Evolutionary conservation across 1,139 yeast species (phyloP).

Genomic region (Candida sanyaensis): DNA sequence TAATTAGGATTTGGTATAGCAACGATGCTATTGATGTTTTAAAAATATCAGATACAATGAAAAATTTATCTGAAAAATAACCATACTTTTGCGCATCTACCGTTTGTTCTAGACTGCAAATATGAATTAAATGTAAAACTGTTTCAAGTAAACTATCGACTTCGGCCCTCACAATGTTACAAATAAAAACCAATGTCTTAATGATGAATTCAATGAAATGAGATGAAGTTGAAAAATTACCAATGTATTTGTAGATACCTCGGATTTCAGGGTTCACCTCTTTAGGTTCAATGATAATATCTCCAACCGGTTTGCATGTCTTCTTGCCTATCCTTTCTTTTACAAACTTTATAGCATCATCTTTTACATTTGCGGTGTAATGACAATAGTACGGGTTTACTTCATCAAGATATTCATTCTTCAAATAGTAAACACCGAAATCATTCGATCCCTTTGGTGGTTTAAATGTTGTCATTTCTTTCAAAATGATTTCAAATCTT

Average conservation of each 20-base stretch:
- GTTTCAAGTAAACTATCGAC: constrained; percentile 60
- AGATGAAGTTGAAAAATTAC: constrained; percentile 50
- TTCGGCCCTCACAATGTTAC: constrained; percentile 36
- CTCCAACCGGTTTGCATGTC: constrained; percentile 35
- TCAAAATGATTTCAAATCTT: constrained; percentile 67
- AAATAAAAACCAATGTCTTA: constrained; percentile 47
- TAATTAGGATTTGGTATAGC: constrained; percentile 44
- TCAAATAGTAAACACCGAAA: constrained; percentile 68
- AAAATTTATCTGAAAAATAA: constrained; percentile 30
- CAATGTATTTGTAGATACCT: constrained; percentile 37
- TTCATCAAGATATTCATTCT: constrained; percentile 51
- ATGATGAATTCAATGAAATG: constrained; percentile 55
- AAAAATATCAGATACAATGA: constrained; percentile 27
- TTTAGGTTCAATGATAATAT: constrained; percentile 54
- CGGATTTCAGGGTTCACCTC: constrained; percentile 24
- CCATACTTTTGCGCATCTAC: constrained; percentile 33
- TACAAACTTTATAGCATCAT: constrained; percentile 65
- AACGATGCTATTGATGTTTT: constrained; percentile 47
- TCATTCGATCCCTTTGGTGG: constrained; percentile 69
- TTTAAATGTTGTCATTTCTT: constrained; percentile 58
- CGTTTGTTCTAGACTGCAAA: constrained; percentile 39
- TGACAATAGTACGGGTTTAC: constrained; percentile 85
- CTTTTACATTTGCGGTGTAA: constrained; percentile 74
- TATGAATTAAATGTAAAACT: constrained; percentile 68
- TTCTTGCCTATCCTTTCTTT: constrained; percentile 41